Evolutionary conservation across 1,284 basidiomycete species (phyloP).

Genomic region (Marasmius oreades): DNA sequence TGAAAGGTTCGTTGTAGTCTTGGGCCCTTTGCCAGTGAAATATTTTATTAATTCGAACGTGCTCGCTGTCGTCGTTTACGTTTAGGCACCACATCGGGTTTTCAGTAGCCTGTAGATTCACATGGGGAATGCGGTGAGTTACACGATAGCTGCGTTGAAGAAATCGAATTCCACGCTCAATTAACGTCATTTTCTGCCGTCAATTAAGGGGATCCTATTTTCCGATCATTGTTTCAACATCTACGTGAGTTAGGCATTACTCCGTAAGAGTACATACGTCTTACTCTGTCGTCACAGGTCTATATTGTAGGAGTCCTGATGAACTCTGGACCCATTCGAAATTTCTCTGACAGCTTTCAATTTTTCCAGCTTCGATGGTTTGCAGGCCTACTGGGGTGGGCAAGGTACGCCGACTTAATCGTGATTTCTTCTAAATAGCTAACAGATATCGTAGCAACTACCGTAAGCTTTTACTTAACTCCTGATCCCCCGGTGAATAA

Average conservation of each 20-base stretch:
- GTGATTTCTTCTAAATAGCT: neutral
- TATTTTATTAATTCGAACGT: too few relatives aligned
- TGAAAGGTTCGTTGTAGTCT: conserved; percentile 10
- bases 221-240: conserved; percentile 17
- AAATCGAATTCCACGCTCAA: neutral
- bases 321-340: neutral
- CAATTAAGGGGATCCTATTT: conserved; percentile 17
- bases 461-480: conserved; percentile 8
- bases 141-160: neutral
- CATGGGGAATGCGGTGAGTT: conserved; percentile 18
- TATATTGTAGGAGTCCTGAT: neutral
- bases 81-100: conserved; percentile 19
- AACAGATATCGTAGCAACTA: conserved; percentile 1
- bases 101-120: conserved; percentile 18
- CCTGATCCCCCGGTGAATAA: neutral
- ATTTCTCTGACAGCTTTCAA: neutral
- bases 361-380: conserved; percentile 17
- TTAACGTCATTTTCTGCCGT: too few relatives aligned
- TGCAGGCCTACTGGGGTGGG: conserved; percentile 21
- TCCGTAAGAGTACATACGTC: conserved; percentile 1
- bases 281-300: neutral
- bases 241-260: conserved; percentile 13
- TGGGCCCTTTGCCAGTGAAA: neutral
- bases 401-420: conserved; percentile 12
- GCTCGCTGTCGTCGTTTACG: too few relatives aligned